Evolutionary conservation across 148 eudicot species (phyloP).

Genomic region (Chenopodium quinoa): DNA sequence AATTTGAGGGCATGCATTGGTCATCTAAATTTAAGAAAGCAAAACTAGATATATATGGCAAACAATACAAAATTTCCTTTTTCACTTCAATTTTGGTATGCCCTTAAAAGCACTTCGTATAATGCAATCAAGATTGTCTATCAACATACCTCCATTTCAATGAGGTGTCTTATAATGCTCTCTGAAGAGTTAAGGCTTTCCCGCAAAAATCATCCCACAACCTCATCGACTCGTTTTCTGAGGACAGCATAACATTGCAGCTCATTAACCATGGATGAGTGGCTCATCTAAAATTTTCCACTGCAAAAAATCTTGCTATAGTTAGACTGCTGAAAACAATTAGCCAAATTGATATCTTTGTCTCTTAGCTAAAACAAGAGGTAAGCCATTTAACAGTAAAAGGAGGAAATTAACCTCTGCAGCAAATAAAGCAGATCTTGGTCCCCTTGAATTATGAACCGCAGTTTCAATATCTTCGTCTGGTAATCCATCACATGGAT

Average conservation of each 20-base stretch:
- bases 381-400: neutral
- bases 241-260: slow-evolving; percentile 80
- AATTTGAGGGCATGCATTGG: neutral
- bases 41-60: neutral
- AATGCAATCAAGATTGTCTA: neutral
- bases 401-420: slow-evolving; percentile 54
- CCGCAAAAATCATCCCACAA: slow-evolving; percentile 67
- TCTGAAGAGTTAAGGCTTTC: slow-evolving; percentile 76
- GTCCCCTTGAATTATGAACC: slow-evolving; percentile 94
- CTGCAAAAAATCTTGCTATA: neutral
- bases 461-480: slow-evolving; percentile 93
- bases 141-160: slow-evolving; percentile 86
- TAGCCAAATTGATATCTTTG: neutral
- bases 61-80: neutral
- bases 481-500: slow-evolving; percentile 86
- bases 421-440: slow-evolving; percentile 75
- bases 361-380: no score
- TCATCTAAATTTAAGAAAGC: no score
- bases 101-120: neutral
- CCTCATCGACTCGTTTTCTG: slow-evolving; percentile 86
- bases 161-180: slow-evolving; percentile 75
- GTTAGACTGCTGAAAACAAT: neutral
- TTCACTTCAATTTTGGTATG: neutral
- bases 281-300: slow-evolving; percentile 72
- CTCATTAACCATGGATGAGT: slow-evolving; percentile 72